Conservation (phyloP, 2,329 filamentous ascomycete genomes). For the Lecanicillium sp. region DNA sequence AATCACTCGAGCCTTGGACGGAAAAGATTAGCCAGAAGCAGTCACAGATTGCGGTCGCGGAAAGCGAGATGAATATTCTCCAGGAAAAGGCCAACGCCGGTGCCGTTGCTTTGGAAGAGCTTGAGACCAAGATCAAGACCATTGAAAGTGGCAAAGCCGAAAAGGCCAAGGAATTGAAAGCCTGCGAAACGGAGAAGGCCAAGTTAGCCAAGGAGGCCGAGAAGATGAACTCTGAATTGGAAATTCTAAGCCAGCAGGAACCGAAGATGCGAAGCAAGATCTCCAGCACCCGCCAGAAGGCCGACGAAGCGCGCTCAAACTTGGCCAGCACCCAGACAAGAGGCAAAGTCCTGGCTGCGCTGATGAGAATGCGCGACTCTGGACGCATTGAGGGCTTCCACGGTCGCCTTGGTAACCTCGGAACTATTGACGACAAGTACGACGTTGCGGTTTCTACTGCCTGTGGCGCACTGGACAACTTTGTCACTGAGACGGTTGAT, state of each 20-base stretch:
- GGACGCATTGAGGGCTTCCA: conserved; percentile 97
- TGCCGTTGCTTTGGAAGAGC: conserved; percentile 74
- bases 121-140: conserved; percentile 66
- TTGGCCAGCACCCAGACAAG: conserved; percentile 86
- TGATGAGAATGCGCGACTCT: conserved; percentile 93
- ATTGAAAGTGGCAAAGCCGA: conserved; percentile 64
- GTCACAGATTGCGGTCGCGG: conserved; percentile 86
- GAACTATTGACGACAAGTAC: conserved; percentile 87
- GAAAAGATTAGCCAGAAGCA: conserved; percentile 96
- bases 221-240: conserved; percentile 64
- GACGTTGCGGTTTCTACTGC: conserved; percentile 98
- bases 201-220: conserved; percentile 67
- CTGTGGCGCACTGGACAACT: conserved; percentile 84
- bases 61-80: conserved; percentile 89
- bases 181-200: conserved; percentile 64
- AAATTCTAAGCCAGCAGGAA: conserved; percentile 67
- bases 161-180: conserved; percentile 69
- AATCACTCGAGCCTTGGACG: conserved; percentile 90
- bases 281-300: conserved; percentile 85
- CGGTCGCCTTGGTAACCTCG: conserved; percentile 86
- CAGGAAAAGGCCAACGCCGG: conserved; percentile 84
- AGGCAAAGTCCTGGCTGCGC: conserved; percentile 80
- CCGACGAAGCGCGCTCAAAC: conserved; percentile 88
- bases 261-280: conserved; percentile 76
- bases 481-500: conserved; percentile 94